Percentiles rank a stretch among this genome's conserved stretches.
phyloP scores from a whole-genome alignment of 495 filamentous ascomycete species.

The Parachaetomium inaequale region DNA sequence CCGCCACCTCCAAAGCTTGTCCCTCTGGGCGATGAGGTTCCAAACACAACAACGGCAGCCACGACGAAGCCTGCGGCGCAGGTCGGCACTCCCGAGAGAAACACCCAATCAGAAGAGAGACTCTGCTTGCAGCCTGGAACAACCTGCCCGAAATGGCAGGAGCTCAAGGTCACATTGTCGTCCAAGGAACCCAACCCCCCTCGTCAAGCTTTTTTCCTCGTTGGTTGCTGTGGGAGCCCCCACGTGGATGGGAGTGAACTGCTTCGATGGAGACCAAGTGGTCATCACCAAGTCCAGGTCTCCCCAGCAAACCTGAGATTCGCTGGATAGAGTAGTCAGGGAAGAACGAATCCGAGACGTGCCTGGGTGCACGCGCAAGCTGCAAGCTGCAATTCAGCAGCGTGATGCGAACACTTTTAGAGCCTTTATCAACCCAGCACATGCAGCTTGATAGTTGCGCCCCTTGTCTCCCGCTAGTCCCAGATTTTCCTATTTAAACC shows the following conservation, averaged over 20 bases:
- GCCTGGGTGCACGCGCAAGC: no score
- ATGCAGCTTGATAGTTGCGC: no score
- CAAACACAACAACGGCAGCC: neutral
- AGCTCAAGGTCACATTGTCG: neutral
- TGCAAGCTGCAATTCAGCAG: no score
- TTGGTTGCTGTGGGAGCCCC: neutral
- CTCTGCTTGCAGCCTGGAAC: neutral
- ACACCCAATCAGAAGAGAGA: neutral
- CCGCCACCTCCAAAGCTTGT: neutral
- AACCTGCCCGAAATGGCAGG: constrained; percentile 1
- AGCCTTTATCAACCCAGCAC: no score
- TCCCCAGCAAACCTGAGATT: no score
- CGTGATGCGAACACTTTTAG: no score
- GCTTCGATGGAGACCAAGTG: no score
- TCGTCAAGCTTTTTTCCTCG: neutral
- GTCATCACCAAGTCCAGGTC: no score
- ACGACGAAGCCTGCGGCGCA: neutral
- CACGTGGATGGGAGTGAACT: no score
- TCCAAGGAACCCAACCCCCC: neutral
- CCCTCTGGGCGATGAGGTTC: neutral
- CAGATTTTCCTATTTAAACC: neutral
- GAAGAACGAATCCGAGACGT: no score
- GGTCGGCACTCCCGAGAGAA: neutral
- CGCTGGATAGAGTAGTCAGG: no score
- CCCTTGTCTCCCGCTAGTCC: neutral